phyloP scores from a whole-genome alignment of 208 protist species.

The Tritrichomonas musculus region DNA sequence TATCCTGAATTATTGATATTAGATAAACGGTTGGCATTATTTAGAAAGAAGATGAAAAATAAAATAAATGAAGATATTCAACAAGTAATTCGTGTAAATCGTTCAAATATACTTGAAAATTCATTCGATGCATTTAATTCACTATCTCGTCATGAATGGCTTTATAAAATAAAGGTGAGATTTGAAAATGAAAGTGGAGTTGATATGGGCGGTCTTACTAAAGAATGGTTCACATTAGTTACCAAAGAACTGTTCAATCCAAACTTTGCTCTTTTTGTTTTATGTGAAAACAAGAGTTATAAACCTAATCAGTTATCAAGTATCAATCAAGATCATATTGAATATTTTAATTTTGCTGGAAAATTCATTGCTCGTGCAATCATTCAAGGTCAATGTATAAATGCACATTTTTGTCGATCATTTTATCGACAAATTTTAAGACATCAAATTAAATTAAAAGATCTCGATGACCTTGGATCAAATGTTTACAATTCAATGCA shows the following conservation, averaged over 20 bases:
- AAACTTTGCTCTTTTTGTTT: constrained; percentile 40
- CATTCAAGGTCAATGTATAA: constrained; percentile 75
- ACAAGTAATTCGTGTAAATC: neutral
- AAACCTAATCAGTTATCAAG: constrained; percentile 87
- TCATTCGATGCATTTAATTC: neutral
- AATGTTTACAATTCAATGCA: constrained; percentile 79
- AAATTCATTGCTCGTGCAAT: constrained; percentile 64
- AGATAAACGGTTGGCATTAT: neutral
- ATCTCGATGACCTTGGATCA: constrained; percentile 88
- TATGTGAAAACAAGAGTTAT: constrained; percentile 55
- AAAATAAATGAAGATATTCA: neutral
- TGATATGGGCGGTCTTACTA: constrained; percentile 41
- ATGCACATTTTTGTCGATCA: constrained; percentile 86
- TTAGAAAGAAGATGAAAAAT: neutral
- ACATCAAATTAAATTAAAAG: constrained; percentile 68
- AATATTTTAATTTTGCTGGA: constrained; percentile 86
- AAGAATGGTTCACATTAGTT: constrained; percentile 43
- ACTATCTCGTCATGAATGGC: neutral
- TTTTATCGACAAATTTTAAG: constrained; percentile 96
- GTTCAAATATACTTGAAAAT: neutral
- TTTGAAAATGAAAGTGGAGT: constrained; percentile 44
- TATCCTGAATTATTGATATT: neutral
- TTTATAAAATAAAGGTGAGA: neutral
- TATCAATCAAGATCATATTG: constrained; percentile 83
- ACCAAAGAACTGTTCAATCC: constrained; percentile 43